Evolutionary conservation across 2,329 filamentous ascomycete species (phyloP), one percentile per base, ranked within the genome.

Genomic region (Alternaria viburni): DNA sequence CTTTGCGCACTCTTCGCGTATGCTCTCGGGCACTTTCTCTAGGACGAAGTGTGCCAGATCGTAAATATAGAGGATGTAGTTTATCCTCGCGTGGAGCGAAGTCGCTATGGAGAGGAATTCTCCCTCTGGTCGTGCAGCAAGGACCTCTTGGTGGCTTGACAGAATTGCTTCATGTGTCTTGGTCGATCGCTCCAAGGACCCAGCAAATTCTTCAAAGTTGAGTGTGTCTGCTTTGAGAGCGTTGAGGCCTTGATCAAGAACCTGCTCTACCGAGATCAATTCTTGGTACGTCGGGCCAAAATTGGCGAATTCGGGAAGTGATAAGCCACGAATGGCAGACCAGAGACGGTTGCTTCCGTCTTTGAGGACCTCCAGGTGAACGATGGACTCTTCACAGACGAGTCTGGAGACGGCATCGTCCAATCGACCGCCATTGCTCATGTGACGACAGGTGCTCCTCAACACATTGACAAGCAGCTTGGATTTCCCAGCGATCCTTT

Each of bases 171-270:
- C 64, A 21, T 72, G 63, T 7, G 74, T 71, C 47, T 71, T 66
- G 23, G 61, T 67, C 3, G 70, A 72, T 13, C 82, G 89, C 73
- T 95, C 90, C 41, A 98, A 84, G 76, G 97, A 93, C 23, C 88
- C 88, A 0, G 92, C 90, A 74, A 93, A 93, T 72, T 93, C 90
- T 77, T 91, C 89, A 80, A 95, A 91, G 79, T 93, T 93, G 52
- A 98, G 83, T 59, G 97, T 93, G 70, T 97, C 93, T 56, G 89
- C 89, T 67, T 93, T 90, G 58, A 97, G 79, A 6, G 89, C 89
- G 68, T 97, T 94, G 60, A 98, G 92, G 88, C 93, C 97, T 59
- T 87, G 87, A 74, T 97, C 97, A 54, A 98, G 82, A 0, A 92
- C 92, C 61, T 93, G 88, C 81, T 99, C 96, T 11, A 98, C 93